Evolutionary conservation across 2,329 filamentous ascomycete genomes (phyloP), one percentile per base, ranked within the genome.

Genomic region (Monosporascus sp.): DNA sequence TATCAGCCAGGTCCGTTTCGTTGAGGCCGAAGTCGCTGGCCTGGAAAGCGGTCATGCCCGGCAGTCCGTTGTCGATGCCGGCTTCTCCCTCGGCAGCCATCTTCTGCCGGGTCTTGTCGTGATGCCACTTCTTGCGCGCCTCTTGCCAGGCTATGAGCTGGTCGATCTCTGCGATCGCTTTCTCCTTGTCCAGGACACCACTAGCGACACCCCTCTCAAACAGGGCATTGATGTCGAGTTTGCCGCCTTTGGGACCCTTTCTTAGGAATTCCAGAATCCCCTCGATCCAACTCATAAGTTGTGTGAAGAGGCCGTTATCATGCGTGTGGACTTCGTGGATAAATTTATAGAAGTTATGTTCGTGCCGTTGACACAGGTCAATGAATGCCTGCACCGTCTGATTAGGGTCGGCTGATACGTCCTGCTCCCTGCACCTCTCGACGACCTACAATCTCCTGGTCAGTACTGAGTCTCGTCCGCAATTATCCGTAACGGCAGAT

Each of bases 301-400:
- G 90, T 37, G 91, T 92, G 64, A 99, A 99, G 1, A 99, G 82
- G 1, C 94, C 94, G 59, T 99, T 96, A 69, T 99, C 94, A 65
- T 99, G 93, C 7, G 90, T 86, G 67, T 99, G 94, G 1, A 99
- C 93, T 73, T 99, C 94, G 70, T 99, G 94, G 3, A 99, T 88
- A 69, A 99, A 99, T 70, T 96, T 97, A 81, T 97, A 99, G 69
- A 99, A 93, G 73, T 96, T 96, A 69, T 95, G 85, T 72, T 99
- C 91, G 69, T 99, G 94, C 44, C 94, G 85, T 61, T 90, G 88
- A 71, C 94, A 99, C 22, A 99, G 81, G 67, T 99, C 94, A 66
- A 99, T 99, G 67, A 99, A 99, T 17, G 91, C 88, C 69, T 99
- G 94, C 1, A 99, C 94, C 0, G 94, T 99, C 75, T 97, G 92